phyloP scores from a whole-genome alignment of 768 basidiomycete species.

The Tephrocybe rancida region DNA sequence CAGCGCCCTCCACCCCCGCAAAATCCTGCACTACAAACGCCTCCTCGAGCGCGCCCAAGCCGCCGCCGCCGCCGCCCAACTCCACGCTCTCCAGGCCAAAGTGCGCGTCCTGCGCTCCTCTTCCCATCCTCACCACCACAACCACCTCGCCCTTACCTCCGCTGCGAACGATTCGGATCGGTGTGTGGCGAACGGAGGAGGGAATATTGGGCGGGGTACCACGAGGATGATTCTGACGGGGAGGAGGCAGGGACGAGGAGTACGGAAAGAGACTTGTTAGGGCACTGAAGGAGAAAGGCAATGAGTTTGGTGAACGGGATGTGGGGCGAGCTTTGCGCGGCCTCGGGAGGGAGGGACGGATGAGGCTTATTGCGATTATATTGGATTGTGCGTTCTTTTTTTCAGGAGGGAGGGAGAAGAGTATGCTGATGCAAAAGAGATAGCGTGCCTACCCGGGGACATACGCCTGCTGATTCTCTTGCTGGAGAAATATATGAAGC shows the following conservation, averaged over 20 bases:
- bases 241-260: slow-evolving; percentile 32
- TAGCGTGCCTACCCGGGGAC: slow-evolving; percentile 83
- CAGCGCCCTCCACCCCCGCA: slow-evolving; percentile 47
- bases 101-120: slow-evolving; percentile 61
- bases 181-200: slow-evolving; percentile 56
- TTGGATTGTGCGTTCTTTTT: slow-evolving; percentile 51
- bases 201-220: slow-evolving; percentile 77
- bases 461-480: slow-evolving; percentile 82
- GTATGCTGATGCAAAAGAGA: background rate
- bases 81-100: slow-evolving; percentile 86
- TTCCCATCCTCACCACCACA: slow-evolving; percentile 18
- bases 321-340: slow-evolving; percentile 66
- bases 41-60: slow-evolving; percentile 82
- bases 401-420: background rate
- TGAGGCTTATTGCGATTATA: slow-evolving; percentile 38
- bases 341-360: slow-evolving; percentile 66
- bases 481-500: slow-evolving; percentile 81
- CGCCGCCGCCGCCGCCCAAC: slow-evolving; percentile 74
- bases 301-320: slow-evolving; percentile 71
- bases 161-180: slow-evolving; percentile 26
- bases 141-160: slow-evolving; percentile 18
- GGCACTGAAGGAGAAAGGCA: slow-evolving; percentile 50
- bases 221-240: slow-evolving; percentile 40
- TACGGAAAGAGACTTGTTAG: slow-evolving; percentile 35
- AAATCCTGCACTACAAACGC: slow-evolving; percentile 75